Conservation (phyloP, 2,329 filamentous ascomycete genomes). For the Magnaporthales sp. region DNA sequence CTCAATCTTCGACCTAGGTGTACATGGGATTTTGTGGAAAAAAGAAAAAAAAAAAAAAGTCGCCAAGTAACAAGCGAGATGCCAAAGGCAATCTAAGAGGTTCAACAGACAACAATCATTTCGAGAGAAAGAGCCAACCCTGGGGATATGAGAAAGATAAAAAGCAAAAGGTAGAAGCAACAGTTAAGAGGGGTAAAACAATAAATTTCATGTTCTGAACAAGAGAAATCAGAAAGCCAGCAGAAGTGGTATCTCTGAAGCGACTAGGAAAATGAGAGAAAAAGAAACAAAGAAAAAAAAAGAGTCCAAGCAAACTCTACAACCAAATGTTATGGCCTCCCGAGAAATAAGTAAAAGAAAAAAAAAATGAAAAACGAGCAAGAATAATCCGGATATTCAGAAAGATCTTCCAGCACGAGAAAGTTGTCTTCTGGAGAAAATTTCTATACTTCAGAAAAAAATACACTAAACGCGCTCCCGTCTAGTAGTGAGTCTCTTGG, state of each 20-base stretch:
- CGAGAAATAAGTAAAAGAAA: not conserved
- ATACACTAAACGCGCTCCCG: not conserved
- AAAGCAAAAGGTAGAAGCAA: not conserved
- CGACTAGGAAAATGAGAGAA: not conserved
- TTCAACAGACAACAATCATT: not conserved
- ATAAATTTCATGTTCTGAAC: not conserved
- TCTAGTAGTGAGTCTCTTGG: conserved; percentile 42
- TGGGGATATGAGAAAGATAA: not conserved
- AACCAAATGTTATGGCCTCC: not conserved
- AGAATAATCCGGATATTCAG: not conserved
- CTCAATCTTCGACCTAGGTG: not conserved
- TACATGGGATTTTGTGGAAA: not conserved
- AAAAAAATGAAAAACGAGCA: not conserved
- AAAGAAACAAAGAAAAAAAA: not conserved
- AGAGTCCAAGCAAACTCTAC: not conserved
- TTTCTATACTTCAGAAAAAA: not conserved
- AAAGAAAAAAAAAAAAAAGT: not conserved
- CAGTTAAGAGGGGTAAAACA: not conserved
- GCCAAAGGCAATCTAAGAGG: not conserved
- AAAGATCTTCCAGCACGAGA: not conserved
- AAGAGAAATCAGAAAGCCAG: not conserved
- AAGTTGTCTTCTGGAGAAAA: not conserved
- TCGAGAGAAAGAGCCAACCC: not conserved
- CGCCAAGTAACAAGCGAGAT: not conserved
- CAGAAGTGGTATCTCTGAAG: not conserved